These are phyloP conservation scores for Pythium volutum DNA, from an alignment of 352 stramenopile genomes.

Conservation along the genomic window DNA sequence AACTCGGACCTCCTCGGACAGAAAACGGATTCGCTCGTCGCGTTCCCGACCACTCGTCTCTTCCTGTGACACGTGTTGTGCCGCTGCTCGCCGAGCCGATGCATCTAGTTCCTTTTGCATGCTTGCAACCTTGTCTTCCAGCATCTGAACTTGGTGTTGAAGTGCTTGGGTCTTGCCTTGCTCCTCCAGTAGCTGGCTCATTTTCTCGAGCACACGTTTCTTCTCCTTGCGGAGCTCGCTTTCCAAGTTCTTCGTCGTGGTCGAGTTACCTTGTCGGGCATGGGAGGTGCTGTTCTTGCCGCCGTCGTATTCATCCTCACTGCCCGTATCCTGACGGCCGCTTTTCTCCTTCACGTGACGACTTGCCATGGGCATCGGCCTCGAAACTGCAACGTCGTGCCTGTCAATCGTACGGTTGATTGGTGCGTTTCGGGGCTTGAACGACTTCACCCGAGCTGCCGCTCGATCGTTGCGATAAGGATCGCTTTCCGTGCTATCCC, in stretches of 20 bases:
- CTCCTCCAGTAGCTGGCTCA: constrained; percentile 62
- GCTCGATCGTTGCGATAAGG: not conserved
- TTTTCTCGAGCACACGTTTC: constrained; percentile 63
- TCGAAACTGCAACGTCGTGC: not conserved
- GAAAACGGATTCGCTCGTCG: constrained; percentile 27
- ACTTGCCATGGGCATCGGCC: not conserved
- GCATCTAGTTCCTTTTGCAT: constrained; percentile 27
- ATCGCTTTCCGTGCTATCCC: not conserved
- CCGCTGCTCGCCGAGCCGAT: constrained; percentile 9
- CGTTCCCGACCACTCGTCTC: constrained; percentile 15
- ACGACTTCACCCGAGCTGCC: not conserved
- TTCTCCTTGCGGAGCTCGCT: constrained; percentile 64
- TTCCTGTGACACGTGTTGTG: not conserved
- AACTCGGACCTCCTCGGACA: constrained; percentile 33
- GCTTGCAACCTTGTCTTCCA: constrained; percentile 34
- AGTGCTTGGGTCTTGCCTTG: constrained; percentile 63
- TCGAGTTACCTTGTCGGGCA: constrained; percentile 6
- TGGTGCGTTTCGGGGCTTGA: not conserved
- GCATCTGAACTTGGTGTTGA: constrained; percentile 34
- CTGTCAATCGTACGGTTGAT: not conserved
- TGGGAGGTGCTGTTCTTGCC: not conserved
- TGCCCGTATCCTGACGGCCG: not conserved
- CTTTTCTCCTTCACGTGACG: not conserved
- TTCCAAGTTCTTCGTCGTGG: constrained; percentile 27
- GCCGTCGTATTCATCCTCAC: not conserved